Conservation (phyloP, 352 stramenopile species). For the Phytophthora colocasiae region DNA sequence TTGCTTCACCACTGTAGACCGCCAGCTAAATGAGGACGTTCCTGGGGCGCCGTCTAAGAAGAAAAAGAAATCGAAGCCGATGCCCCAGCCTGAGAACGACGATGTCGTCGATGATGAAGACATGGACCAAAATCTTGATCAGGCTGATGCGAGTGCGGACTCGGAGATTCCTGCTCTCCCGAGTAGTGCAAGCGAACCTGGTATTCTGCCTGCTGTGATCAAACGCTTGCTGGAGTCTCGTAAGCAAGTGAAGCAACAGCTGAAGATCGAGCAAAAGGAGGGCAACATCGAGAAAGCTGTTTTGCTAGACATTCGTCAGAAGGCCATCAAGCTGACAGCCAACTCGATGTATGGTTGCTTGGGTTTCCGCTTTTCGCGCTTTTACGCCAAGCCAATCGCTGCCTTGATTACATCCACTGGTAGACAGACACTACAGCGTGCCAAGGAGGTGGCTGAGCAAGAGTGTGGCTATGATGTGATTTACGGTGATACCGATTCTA, state of each 20-base stretch:
- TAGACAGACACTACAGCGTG: slow-evolving; percentile 97
- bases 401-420: slow-evolving; percentile 99
- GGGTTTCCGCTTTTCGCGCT: slow-evolving; percentile 98
- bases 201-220: slow-evolving; percentile 97
- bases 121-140: slow-evolving; percentile 73
- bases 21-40: slow-evolving; percentile 68
- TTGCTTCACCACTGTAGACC: slow-evolving; percentile 99
- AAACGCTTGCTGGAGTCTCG: slow-evolving; percentile 98
- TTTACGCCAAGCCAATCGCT: slow-evolving; percentile 99
- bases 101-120: slow-evolving; percentile 86
- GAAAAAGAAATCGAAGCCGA: slow-evolving; percentile 62
- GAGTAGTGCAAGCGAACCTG: slow-evolving; percentile 77
- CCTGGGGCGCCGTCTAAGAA: slow-evolving; percentile 49
- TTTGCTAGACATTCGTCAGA: slow-evolving; percentile 99
- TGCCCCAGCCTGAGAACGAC: slow-evolving; percentile 63
- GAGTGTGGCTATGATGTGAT: slow-evolving; percentile 99
- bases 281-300: slow-evolving; percentile 85
- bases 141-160: slow-evolving; percentile 68
- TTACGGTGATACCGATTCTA: slow-evolving; percentile 99
- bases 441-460: slow-evolving; percentile 97
- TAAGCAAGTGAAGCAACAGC: slow-evolving; percentile 97
- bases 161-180: slow-evolving; percentile 88
- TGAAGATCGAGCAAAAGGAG: slow-evolving; percentile 94
- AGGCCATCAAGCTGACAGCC: slow-evolving; percentile 99
- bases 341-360: slow-evolving; percentile 99